Evolutionary conservation across 73 alveolate genomes (phyloP), one percentile per base, ranked within the genome.

Genomic region (Symbiodinium pilosum): DNA sequence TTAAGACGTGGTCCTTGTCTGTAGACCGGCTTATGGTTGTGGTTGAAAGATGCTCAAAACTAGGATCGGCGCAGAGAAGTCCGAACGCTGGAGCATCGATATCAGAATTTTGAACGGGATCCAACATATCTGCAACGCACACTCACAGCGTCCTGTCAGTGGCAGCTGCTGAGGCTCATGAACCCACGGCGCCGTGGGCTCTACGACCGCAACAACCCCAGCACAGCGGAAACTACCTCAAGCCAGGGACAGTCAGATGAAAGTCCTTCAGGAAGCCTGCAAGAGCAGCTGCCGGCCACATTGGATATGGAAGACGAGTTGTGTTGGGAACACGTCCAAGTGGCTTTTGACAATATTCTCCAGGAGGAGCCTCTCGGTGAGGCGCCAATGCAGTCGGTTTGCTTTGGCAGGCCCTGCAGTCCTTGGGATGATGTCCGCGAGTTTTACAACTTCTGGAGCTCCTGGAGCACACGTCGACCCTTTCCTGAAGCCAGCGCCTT

Each of bases 101-200:
- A n/a, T n/a, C n/a, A n/a, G n/a, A n/a, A n/a, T n/a, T n/a, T n/a
- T n/a, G n/a, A n/a, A n/a, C n/a, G n/a, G n/a, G n/a, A n/a, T n/a
- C n/a, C n/a, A n/a, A n/a, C n/a, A n/a, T n/a, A n/a, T n/a, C n/a
- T n/a, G n/a, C n/a, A n/a, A n/a, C n/a, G n/a, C n/a, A n/a, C n/a
- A n/a, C n/a, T n/a, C n/a, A n/a, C n/a, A n/a, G n/a, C n/a, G n/a
- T n/a, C n/a, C n/a, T n/a, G n/a, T n/a, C n/a, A n/a, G n/a, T n/a
- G n/a, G n/a, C n/a, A n/a, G n/a, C n/a, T n/a, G n/a, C 14, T 47
- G 11, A 64, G 77, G 77, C 77, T 64, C 40, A 64, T 64, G 77
- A 64, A 64, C 77, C 77, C 77, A 30, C 77, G 77, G 77, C 77
- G 77, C 77, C 77, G 77, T 30, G 41, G 38, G 77, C 77, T 64